These are phyloP conservation scores for Scenedesmus sp. DNA, from an alignment of 163 green algal species.

Conservation along the genomic window DNA sequence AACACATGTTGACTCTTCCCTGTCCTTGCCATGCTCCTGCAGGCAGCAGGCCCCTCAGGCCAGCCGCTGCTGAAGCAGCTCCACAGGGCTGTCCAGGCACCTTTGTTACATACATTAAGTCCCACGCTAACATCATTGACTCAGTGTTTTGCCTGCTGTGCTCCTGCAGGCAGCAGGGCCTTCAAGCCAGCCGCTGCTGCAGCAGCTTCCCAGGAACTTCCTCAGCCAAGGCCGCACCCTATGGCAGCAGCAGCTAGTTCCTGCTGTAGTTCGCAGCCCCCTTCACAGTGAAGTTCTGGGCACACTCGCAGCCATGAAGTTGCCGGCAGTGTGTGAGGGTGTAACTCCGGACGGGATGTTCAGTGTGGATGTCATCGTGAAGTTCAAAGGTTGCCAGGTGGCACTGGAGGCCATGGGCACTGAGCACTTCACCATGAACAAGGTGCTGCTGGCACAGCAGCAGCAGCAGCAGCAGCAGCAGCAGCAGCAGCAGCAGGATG, in stretches of 20 bases:
- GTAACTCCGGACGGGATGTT: slow-evolving; percentile 63
- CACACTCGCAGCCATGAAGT: slow-evolving; percentile 7
- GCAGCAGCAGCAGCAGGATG: background rate
- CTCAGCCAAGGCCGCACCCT: background rate
- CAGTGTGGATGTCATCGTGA: slow-evolving; percentile 57
- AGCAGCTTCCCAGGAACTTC: background rate
- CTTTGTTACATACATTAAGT: background rate
- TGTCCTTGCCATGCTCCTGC: no score
- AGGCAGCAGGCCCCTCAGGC: no score
- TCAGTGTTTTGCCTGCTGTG: background rate
- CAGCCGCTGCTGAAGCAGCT: no score
- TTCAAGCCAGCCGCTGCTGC: background rate
- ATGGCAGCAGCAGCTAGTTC: slow-evolving; percentile 36
- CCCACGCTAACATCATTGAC: background rate
- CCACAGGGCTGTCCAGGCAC: no score
- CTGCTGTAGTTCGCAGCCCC: background rate
- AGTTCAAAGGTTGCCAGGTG: slow-evolving; percentile 46
- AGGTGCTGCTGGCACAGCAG: background rate
- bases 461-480: slow-evolving; percentile 16
- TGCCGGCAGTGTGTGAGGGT: slow-evolving; percentile 33
- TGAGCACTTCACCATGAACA: slow-evolving; percentile 35
- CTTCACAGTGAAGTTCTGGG: slow-evolving; percentile 32
- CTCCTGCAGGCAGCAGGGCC: background rate
- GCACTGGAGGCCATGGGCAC: slow-evolving; percentile 45
- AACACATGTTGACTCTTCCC: no score